A percentile compares a stretch with the other conserved stretches of the same genome.
These are phyloP conservation scores for Athelia sp. DNA, from an alignment of 1,284 basidiomycete genomes.

Conservation along the genomic window DNA sequence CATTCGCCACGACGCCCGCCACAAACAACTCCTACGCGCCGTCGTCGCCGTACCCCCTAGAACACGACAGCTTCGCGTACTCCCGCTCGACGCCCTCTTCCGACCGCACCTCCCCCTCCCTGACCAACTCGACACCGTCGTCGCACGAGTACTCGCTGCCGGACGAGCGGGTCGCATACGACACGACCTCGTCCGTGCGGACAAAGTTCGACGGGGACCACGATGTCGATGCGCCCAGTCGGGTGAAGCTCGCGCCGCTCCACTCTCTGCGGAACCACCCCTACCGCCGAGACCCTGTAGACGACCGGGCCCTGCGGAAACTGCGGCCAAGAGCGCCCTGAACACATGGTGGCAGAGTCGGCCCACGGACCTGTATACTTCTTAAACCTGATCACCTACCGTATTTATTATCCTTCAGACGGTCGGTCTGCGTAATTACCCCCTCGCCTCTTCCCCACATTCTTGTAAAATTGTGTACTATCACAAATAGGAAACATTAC, in stretches of 20 bases:
- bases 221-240: conserved; percentile 20
- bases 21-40: neutral
- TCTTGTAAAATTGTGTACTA: no score
- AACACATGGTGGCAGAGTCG: neutral
- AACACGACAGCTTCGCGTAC: neutral
- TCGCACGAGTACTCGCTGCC: neutral
- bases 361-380: no score
- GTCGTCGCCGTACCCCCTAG: neutral
- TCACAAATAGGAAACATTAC: no score
- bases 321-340: conserved; percentile 31
- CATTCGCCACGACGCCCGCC: neutral
- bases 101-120: neutral
- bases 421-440: no score
- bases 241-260: conserved; percentile 49
- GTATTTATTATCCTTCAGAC: no score
- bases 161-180: conserved; percentile 1
- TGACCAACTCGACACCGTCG: neutral
- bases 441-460: no score
- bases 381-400: no score
- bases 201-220: neutral
- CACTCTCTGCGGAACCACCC: conserved; percentile 47
- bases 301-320: conserved; percentile 54
- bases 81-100: neutral
- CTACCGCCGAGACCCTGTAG: conserved; percentile 56
- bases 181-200: conserved; percentile 8